These are phyloP conservation scores for Thelonectria rubi DNA, from an alignment of 2,329 filamentous ascomycete species.

Conservation along the genomic window DNA sequence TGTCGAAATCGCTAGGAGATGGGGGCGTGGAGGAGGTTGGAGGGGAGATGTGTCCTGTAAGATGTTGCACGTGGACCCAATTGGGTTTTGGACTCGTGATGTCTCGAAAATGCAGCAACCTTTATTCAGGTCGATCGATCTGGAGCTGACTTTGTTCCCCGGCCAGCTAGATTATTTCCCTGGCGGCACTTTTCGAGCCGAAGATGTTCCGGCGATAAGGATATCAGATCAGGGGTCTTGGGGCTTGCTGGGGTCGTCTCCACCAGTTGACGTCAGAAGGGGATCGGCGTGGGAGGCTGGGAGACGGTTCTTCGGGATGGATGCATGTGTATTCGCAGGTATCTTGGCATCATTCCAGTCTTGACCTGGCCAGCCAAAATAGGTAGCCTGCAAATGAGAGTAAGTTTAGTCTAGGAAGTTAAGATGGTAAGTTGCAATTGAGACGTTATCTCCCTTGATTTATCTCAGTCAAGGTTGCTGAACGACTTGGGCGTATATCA, in stretches of 20 bases:
- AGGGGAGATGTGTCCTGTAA: neutral
- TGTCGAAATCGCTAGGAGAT: neutral
- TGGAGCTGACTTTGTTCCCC: neutral
- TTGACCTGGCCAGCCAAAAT: no score
- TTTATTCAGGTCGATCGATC: neutral
- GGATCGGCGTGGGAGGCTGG: neutral
- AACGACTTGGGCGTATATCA: no score
- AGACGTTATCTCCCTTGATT: no score
- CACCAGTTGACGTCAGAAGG: conserved; percentile 21
- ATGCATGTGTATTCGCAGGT: neutral
- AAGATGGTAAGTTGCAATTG: no score
- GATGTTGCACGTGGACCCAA: conserved; percentile 11
- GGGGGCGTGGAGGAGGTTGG: neutral
- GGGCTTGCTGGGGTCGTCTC: conserved; percentile 1
- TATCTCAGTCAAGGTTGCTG: no score
- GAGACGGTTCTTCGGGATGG: conserved; percentile 1
- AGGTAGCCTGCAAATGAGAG: no score
- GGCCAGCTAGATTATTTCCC: neutral
- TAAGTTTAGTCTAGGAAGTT: no score
- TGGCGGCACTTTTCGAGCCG: conserved; percentile 2
- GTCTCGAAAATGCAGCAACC: conserved; percentile 3
- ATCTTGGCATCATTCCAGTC: neutral
- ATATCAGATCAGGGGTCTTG: conserved; percentile 15
- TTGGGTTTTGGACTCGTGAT: conserved; percentile 20
- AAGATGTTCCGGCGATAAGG: conserved; percentile 19